A percentile compares a stretch with the other conserved stretches of the same genome.
Evolutionary conservation across 805 yeast genomes (phyloP).

Genomic region (Wickerhamiella alocasiicola): DNA sequence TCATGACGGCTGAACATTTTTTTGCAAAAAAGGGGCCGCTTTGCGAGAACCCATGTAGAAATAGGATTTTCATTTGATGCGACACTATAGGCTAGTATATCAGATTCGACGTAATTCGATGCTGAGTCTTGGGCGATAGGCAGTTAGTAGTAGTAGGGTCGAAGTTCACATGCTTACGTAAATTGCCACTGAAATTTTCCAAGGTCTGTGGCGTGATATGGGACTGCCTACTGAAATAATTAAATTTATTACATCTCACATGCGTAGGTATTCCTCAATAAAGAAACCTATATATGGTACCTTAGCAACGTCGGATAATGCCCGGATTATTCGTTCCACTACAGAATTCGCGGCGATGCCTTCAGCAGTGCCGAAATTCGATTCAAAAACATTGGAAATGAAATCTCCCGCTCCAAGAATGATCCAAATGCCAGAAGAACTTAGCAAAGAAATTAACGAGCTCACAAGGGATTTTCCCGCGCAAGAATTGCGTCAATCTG

Average conservation of each 20-base stretch:
- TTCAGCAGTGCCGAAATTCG: constrained; percentile 38
- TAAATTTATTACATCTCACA: not conserved
- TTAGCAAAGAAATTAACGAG: constrained; percentile 49
- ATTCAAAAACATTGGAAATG: constrained; percentile 46
- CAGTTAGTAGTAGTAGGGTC: too few species aligned
- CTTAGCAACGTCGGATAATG: constrained; percentile 9
- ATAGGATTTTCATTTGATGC: constrained; percentile 56
- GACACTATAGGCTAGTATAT: too few species aligned
- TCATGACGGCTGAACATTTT: constrained; percentile 81
- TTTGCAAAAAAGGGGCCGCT: constrained; percentile 72
- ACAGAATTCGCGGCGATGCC: not conserved
- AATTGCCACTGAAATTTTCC: too few species aligned
- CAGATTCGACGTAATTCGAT: too few species aligned
- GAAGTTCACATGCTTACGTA: too few species aligned
- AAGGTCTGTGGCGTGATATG: too few species aligned
- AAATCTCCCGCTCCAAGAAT: constrained; percentile 39
- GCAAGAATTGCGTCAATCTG: constrained; percentile 47
- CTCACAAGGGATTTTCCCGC: constrained; percentile 55
- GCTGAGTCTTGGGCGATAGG: too few species aligned
- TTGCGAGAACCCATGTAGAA: constrained; percentile 76
- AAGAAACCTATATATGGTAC: constrained; percentile 5
- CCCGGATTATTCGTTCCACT: constrained; percentile 7
- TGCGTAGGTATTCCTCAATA: constrained; percentile 4
- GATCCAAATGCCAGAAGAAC: constrained; percentile 41
- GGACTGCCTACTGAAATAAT: too few species aligned